Evolutionary conservation across 768 basidiomycete genomes (phyloP).

Genomic region (Baorangia bicolor): DNA sequence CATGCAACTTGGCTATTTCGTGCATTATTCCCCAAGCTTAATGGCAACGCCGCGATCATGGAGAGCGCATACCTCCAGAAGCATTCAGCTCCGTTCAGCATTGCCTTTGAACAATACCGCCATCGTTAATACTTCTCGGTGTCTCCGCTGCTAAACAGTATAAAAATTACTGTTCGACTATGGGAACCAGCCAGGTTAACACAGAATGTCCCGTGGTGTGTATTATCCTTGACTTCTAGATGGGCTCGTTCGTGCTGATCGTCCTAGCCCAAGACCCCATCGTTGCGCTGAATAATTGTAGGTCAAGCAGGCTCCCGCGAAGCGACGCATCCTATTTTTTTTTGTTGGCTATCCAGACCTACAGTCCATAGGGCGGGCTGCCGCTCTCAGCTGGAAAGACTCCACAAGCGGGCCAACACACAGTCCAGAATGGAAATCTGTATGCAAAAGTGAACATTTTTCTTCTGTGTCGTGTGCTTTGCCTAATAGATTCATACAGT

Average conservation of each 20-base stretch:
- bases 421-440: conserved; percentile 50
- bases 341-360: conserved; percentile 53
- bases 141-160: conserved; percentile 23
- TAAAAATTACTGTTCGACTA: conserved; percentile 25
- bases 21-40: conserved; percentile 24
- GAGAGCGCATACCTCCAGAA: conserved; percentile 23
- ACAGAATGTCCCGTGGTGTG: conserved; percentile 24
- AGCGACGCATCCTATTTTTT: neutral
- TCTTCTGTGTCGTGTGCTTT: conserved; percentile 1
- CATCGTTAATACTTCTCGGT: conserved; percentile 22
- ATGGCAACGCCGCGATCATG: conserved; percentile 31
- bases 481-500: conserved; percentile 39
- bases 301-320: conserved; percentile 6
- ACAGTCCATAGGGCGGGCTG: conserved; percentile 42
- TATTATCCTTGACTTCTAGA: neutral
- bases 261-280: conserved; percentile 28
- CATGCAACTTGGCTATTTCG: conserved; percentile 31
- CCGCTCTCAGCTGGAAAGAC: conserved; percentile 57
- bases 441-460: conserved; percentile 54
- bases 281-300: conserved; percentile 44
- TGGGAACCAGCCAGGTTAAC: conserved; percentile 15
- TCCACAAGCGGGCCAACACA: conserved; percentile 43
- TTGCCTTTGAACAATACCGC: conserved; percentile 27
- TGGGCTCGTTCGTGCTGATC: conserved; percentile 11
- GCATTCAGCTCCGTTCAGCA: conserved; percentile 29